Evolutionary conservation across 2,329 filamentous ascomycete species (phyloP).

Genomic region (Metarhizium robertsii): DNA sequence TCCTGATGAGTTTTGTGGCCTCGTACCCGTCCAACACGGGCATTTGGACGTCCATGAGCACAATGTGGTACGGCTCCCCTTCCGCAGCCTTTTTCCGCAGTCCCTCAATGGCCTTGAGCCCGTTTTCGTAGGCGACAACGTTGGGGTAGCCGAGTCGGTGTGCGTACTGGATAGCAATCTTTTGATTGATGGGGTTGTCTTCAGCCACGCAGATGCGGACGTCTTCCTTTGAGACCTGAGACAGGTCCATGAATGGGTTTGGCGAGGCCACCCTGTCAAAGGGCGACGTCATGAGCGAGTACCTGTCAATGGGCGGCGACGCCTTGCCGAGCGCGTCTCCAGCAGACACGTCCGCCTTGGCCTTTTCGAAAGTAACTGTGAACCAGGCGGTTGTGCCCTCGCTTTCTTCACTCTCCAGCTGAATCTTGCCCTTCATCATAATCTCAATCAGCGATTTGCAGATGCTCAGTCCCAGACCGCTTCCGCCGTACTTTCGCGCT

Average conservation of each 20-base stretch:
- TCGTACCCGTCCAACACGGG: slow-evolving; percentile 88
- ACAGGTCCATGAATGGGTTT: slow-evolving; percentile 54
- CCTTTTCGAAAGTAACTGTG: slow-evolving; percentile 77
- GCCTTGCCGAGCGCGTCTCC: slow-evolving; percentile 39
- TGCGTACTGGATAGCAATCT: slow-evolving; percentile 87
- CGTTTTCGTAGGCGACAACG: slow-evolving; percentile 85
- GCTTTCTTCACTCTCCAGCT: slow-evolving; percentile 67
- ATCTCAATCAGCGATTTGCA: slow-evolving; percentile 92
- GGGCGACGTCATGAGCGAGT: slow-evolving; percentile 19
- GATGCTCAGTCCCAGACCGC: slow-evolving; percentile 82
- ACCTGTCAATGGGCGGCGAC: slow-evolving; percentile 26
- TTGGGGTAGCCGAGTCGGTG: slow-evolving; percentile 71
- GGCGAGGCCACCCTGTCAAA: slow-evolving; percentile 29
- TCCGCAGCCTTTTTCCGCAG: slow-evolving; percentile 63
- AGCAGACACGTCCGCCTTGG: slow-evolving; percentile 49
- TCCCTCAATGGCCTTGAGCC: slow-evolving; percentile 77
- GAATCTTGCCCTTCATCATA: slow-evolving; percentile 80
- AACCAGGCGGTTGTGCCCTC: slow-evolving; percentile 68
- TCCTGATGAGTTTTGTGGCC: slow-evolving; percentile 73
- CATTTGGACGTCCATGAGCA: slow-evolving; percentile 97
- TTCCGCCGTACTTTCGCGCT: slow-evolving; percentile 83
- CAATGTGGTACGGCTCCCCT: slow-evolving; percentile 73
- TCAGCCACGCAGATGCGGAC: slow-evolving; percentile 88
- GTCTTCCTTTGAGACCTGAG: slow-evolving; percentile 63
- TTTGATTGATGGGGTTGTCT: slow-evolving; percentile 90